Conservation (phyloP, 192 early-diverging fungal genomes). For the Jimgerdemannia lactiflua region DNA sequence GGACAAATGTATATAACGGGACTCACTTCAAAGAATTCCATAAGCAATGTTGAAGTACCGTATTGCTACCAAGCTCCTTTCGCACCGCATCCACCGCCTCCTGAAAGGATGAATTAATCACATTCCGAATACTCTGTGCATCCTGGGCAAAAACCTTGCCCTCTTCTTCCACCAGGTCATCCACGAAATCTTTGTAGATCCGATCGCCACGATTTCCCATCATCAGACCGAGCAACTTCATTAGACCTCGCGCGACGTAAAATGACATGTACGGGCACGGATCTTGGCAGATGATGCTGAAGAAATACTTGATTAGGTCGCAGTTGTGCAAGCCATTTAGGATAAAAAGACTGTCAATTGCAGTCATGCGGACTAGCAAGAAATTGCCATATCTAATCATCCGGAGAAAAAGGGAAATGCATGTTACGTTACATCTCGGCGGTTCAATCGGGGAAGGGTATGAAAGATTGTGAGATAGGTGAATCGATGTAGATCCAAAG, state of each 20-base stretch:
- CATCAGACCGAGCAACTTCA: constrained; percentile 40
- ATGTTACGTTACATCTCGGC: background rate
- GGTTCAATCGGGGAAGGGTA: no score
- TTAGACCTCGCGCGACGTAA: constrained; percentile 45
- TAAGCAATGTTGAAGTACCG: constrained; percentile 16
- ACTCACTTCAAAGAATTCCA: constrained; percentile 31
- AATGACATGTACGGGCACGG: constrained; percentile 59
- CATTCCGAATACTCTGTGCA: constrained; percentile 12
- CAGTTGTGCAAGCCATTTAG: constrained; percentile 59
- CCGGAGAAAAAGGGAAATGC: background rate
- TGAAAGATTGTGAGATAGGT: no score
- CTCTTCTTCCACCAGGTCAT: constrained; percentile 48
- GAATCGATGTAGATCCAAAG: background rate
- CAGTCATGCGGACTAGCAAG: constrained; percentile 61
- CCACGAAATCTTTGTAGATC: constrained; percentile 15
- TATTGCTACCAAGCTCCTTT: constrained; percentile 25
- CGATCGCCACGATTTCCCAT: constrained; percentile 29
- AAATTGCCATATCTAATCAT: constrained; percentile 63
- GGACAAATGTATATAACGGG: constrained; percentile 1
- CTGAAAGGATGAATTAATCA: constrained; percentile 16
- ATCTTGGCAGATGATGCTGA: constrained; percentile 60
- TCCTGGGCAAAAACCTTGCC: constrained; percentile 31
- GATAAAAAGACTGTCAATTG: constrained; percentile 74
- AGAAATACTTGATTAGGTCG: constrained; percentile 49
- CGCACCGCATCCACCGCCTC: constrained; percentile 18